A percentile compares a stretch with the other conserved stretches of the same genome.
Conservation (phyloP, 2,329 filamentous ascomycete species). For the Trichoderma sp. region DNA sequence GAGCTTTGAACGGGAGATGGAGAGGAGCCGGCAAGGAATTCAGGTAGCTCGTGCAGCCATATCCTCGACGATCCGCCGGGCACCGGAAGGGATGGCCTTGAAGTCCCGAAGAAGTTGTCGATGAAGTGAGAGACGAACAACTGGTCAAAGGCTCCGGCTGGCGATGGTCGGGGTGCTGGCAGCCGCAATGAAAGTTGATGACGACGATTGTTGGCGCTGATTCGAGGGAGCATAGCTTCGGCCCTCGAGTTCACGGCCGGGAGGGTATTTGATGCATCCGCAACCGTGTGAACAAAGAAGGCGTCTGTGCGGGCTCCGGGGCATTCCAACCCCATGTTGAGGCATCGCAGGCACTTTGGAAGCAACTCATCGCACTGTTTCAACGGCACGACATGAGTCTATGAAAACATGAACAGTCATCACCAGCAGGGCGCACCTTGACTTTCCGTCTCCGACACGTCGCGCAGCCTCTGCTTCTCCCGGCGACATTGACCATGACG, state of each 20-base stretch:
- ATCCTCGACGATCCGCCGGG: background rate
- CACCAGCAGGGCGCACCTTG: conserved; percentile 21
- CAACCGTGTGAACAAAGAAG: conserved; percentile 28
- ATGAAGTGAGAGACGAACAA: conserved; percentile 30
- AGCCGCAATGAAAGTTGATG: background rate
- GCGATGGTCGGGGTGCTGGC: conserved; percentile 9
- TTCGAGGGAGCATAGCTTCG: background rate
- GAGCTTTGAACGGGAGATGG: conserved; percentile 8
- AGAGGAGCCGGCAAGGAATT: conserved; percentile 1
- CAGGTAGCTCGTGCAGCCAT: conserved; percentile 29
- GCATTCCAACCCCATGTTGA: conserved; percentile 19
- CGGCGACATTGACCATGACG: conserved; percentile 31
- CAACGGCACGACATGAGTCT: background rate
- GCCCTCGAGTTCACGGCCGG: background rate
- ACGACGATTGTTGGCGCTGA: background rate
- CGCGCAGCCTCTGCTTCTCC: conserved; percentile 31
- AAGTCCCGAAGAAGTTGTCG: conserved; percentile 27
- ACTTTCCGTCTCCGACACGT: conserved; percentile 29
- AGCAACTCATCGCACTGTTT: conserved; percentile 28
- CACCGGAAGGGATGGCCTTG: background rate
- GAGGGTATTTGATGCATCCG: background rate
- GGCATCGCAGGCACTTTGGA: conserved; percentile 27
- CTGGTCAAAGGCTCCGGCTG: conserved; percentile 29
- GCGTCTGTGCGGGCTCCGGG: conserved; percentile 29
- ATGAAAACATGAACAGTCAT: background rate